Conservation (phyloP, 2,329 filamentous ascomycete species). For the Stromatinia cepivora region DNA sequence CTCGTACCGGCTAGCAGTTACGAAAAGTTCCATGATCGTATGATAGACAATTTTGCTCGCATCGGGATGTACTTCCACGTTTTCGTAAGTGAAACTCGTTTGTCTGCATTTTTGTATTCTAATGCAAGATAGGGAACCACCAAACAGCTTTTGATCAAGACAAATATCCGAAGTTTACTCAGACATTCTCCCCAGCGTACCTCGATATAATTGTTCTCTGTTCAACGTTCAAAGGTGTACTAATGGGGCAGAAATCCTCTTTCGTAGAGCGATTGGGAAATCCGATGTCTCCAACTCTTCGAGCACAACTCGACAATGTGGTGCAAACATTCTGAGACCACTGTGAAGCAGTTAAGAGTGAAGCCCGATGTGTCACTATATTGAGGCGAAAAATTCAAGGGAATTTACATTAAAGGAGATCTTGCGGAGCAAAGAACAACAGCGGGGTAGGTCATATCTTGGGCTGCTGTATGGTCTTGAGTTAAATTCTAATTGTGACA, state of each 20-base stretch:
- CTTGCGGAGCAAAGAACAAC: not conserved
- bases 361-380: not conserved
- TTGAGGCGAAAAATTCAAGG: not conserved
- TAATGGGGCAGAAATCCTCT: not conserved
- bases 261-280: not conserved
- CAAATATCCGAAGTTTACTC: not conserved
- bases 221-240: not conserved
- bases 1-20: not conserved
- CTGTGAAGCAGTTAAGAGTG: not conserved
- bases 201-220: not conserved
- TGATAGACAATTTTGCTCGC: slow-evolving; percentile 12
- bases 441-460: not conserved
- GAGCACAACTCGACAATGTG: not conserved
- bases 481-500: not conserved
- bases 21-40: slow-evolving; percentile 10
- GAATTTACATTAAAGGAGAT: not conserved
- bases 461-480: not conserved
- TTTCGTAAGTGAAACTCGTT: not conserved
- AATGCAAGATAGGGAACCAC: not conserved
- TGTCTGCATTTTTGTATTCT: not conserved
- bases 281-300: not conserved
- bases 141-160: not conserved
- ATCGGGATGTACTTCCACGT: not conserved
- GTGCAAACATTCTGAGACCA: not conserved
- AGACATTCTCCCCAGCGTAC: not conserved